Evolutionary conservation across 176 grass and related monocot species (phyloP).

Genomic region (Cocos nucifera): DNA sequence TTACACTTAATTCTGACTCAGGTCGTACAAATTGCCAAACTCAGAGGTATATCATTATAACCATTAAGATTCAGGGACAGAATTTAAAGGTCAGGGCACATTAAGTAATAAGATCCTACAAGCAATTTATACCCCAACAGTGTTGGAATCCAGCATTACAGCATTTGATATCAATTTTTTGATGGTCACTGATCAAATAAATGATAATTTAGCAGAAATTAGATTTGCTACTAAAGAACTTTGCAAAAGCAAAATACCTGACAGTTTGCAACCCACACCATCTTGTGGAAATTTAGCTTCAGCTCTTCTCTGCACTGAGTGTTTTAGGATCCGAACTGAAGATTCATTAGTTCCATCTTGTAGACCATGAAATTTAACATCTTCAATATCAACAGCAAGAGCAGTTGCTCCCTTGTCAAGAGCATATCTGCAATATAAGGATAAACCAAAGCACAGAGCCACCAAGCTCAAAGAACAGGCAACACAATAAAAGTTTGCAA

Average conservation of each 20-base stretch:
- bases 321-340: constrained; percentile 45
- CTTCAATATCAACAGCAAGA: constrained; percentile 59
- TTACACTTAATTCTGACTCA: too few relatives aligned
- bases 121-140: too few relatives aligned
- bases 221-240: too few relatives aligned
- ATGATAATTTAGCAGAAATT: too few relatives aligned
- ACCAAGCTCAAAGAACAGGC: too few relatives aligned
- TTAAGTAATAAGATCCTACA: too few relatives aligned
- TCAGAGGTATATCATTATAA: too few relatives aligned
- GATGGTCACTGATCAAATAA: too few relatives aligned
- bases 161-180: neutral
- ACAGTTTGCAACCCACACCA: constrained; percentile 22
- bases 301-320: constrained; percentile 49
- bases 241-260: constrained; percentile 9
- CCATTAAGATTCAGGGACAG: too few relatives aligned
- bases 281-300: constrained; percentile 28
- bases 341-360: constrained; percentile 26
- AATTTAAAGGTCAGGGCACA: too few relatives aligned
- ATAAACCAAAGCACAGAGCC: constrained; percentile 15
- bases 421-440: constrained; percentile 84
- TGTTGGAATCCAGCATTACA: neutral
- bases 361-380: constrained; percentile 20
- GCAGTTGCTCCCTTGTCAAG: constrained; percentile 60
- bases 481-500: too few relatives aligned
- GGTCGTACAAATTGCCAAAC: too few relatives aligned